These are phyloP conservation scores for Oehlia diaphana DNA, from an alignment of 192 early-diverging fungal species.

Conservation along the genomic window DNA sequence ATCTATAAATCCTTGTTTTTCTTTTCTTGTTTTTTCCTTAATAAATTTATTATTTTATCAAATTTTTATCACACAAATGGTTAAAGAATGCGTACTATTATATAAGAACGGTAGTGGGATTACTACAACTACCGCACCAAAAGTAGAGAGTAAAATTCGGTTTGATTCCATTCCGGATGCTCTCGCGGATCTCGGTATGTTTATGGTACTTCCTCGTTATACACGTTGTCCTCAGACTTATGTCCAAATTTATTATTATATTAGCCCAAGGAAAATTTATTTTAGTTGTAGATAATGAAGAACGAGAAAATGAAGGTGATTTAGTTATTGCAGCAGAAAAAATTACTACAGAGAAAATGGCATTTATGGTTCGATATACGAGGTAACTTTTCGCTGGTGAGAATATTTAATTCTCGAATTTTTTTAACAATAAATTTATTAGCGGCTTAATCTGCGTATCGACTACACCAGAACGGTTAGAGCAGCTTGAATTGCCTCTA, in stretches of 20 bases:
- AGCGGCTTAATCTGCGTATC: conserved; percentile 94
- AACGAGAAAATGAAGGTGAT: conserved; percentile 99
- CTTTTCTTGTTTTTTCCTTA: not conserved
- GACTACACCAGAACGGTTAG: conserved; percentile 72
- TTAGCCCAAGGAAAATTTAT: conserved; percentile 81
- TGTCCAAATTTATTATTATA: not conserved
- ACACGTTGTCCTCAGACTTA: not conserved
- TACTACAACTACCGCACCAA: not conserved
- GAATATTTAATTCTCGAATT: not conserved
- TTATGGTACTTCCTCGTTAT: not conserved
- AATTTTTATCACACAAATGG: not conserved
- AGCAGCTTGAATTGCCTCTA: conserved; percentile 83
- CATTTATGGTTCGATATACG: conserved; percentile 94
- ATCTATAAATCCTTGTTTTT: too few relatives aligned
- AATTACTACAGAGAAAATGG: conserved; percentile 87
- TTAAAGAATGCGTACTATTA: not conserved
- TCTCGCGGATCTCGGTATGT: conserved; percentile 62
- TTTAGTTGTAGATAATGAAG: conserved; percentile 95
- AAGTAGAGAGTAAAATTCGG: not conserved
- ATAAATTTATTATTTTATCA: too few relatives aligned
- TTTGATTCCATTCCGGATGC: conserved; percentile 73
- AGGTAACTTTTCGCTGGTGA: conserved; percentile 54
- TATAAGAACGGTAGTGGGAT: not conserved
- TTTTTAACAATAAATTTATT: not conserved
- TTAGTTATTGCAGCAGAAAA: conserved; percentile 96